phyloP scores from a whole-genome alignment of 1,284 basidiomycete species.

The Leccinum fuscescens region DNA sequence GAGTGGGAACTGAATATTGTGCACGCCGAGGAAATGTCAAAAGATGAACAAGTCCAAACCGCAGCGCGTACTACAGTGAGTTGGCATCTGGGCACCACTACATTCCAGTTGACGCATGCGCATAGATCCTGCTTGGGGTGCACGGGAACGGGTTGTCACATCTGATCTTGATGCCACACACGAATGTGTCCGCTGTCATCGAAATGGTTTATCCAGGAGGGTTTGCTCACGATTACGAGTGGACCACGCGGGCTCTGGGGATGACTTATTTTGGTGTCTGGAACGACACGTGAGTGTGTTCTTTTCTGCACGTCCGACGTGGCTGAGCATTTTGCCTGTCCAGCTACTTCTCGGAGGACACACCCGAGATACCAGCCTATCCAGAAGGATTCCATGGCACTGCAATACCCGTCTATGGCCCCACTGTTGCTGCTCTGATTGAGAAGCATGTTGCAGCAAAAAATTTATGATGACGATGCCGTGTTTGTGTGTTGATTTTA shows the following conservation, averaged over 20 bases:
- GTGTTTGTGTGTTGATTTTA: neutral
- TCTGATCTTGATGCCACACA: slow-evolving; percentile 74
- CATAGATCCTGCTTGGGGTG: slow-evolving; percentile 71
- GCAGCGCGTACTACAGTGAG: slow-evolving; percentile 65
- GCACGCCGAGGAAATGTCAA: slow-evolving; percentile 62
- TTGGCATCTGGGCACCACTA: slow-evolving; percentile 3
- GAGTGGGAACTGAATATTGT: slow-evolving; percentile 66
- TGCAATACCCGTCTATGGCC: slow-evolving; percentile 65
- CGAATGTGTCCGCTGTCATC: slow-evolving; percentile 66
- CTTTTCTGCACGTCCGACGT: neutral
- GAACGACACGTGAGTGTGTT: slow-evolving; percentile 62
- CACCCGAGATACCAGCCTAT: slow-evolving; percentile 53
- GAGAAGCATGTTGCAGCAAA: slow-evolving; percentile 52
- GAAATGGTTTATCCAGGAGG: slow-evolving; percentile 80
- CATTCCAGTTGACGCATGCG: slow-evolving; percentile 2
- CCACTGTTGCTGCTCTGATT: slow-evolving; percentile 52
- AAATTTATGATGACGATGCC: slow-evolving; percentile 11
- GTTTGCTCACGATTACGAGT: slow-evolving; percentile 81
- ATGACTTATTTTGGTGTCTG: slow-evolving; percentile 77
- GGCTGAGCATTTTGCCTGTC: neutral
- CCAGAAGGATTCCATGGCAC: slow-evolving; percentile 76
- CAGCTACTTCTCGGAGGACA: slow-evolving; percentile 49
- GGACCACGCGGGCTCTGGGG: slow-evolving; percentile 68
- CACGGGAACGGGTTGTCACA: slow-evolving; percentile 82
- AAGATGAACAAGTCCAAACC: slow-evolving; percentile 69